A percentile compares a stretch with the other conserved stretches of the same genome.
These are phyloP conservation scores for Clavariopsis aquatica DNA, from an alignment of 495 filamentous ascomycete genomes.

Conservation along the genomic window DNA sequence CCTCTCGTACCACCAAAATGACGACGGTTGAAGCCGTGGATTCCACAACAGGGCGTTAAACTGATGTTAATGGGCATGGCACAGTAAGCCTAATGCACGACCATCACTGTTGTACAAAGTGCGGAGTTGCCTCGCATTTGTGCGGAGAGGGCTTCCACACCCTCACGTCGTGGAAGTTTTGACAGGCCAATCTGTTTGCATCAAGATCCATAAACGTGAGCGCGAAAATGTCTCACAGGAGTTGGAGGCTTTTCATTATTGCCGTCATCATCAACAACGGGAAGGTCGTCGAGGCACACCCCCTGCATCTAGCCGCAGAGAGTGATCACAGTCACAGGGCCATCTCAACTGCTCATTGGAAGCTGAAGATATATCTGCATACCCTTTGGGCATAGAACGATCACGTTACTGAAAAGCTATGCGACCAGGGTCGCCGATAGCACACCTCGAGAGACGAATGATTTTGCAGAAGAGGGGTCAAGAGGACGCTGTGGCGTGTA, in stretches of 20 bases:
- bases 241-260: neutral
- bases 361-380: neutral
- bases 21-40: neutral
- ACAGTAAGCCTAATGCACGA: neutral
- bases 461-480: conserved; percentile 12
- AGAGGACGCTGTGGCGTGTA: conserved; percentile 21
- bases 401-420: conserved; percentile 28
- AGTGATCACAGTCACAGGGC: conserved; percentile 12
- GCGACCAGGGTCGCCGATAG: conserved; percentile 25
- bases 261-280: conserved; percentile 1
- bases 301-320: conserved; percentile 27
- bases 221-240: conserved; percentile 27
- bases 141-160: neutral
- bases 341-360: conserved; percentile 22
- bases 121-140: neutral
- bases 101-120: neutral
- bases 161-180: neutral
- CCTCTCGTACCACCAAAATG: neutral
- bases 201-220: neutral
- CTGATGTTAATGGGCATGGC: neutral
- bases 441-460: conserved; percentile 30
- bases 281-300: conserved; percentile 10
- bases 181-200: neutral
- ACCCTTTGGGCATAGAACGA: conserved; percentile 17
- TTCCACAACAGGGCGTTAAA: neutral